Base-by-base conservation (phyloP, 371 early-diverging fungal genomes). In the Choanephora cucurbitarum region DNA sequence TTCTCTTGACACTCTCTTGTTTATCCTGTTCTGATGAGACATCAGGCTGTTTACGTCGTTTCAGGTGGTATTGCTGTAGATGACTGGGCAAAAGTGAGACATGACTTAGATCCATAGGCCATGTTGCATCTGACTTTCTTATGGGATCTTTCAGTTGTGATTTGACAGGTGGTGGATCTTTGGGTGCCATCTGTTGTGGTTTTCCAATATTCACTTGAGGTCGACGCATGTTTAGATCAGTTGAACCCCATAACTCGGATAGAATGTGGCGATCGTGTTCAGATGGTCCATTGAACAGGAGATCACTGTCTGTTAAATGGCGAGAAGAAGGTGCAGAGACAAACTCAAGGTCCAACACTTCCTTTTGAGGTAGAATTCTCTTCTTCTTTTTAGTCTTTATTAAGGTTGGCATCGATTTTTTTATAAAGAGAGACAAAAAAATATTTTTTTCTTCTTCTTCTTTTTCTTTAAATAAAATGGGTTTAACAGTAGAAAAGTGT, bases 401-500 rank as follows among this genome's bases (percentile, higher is more conserved):
- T 34, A 11, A 18, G 11, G 18, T 21, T 50, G 43, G 17, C 43
- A 43, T 43, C 24, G 13, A 13, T 18, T 11, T 14, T 22, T n/a
- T 5, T 18, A 9, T 34, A 47, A 47, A 8, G 23, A 33, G 31
- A 34, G 13, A n/a, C 2, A 34, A 18, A 48, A 48, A 48, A 31
- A 33, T 43, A 22, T 44, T 52, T 46, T 44, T 49, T 28, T 34
- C 19, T 39, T 47, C 46, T 50, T 14, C n/a, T 49, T 34, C 34
- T 22, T 49, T 0, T 39, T 33, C 44, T 44, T 44, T 33, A 24
- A 22, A 15, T n/a, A 41, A 43, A 15, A 66, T 66, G 67, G 55
- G 67, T 10, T 37, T 65, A 18, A 57, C 58, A 23, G 37, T 69
- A 14, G 69, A 69, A 46, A 65, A 69, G 45, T 69, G 70, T 22